Base-by-base conservation (phyloP, 345 rosid species). In the Eucalyptus decipiens region DNA sequence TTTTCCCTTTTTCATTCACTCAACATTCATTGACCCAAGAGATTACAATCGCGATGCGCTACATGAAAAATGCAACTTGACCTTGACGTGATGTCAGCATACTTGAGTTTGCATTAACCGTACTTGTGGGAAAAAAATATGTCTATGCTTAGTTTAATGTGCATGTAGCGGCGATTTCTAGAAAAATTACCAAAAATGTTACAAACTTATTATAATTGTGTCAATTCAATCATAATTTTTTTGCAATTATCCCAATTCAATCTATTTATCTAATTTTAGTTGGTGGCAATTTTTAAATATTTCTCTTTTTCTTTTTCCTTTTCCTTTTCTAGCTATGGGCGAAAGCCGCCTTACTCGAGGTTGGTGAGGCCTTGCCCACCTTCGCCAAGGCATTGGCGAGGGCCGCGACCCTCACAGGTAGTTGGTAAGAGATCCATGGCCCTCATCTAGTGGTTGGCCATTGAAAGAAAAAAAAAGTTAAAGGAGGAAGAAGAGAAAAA, bases 211-310 rank as follows among this genome's bases (percentile, higher is more conserved):
- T 52, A 21, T 3, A 8, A 21, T 52, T 52, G 5, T 3, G 2
- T 52, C 26, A 21, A 52, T 52, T 52, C 58, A 8, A 52, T 8
- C 0, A 0, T 52, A 52, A 21, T 8, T 21, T 0, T 19, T 52
- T 52, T 52, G 2, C 5, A 52, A 8, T 52, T 52, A 7, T 8
- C 2, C 2, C 9, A 51, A 52, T 52, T 52, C 1, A 52, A 1
- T 8, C 2, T 19, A 52, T 52, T 2, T 0, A 0, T 52, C 2
- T 4, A 4, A 52, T 52, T 21, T 21, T 19, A 8, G 4, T 11
- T 2, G 1, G 11, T 52, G 58, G 5, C 2, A 52, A 52, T 4
- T 52, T 52, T 52, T 52, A 21, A 52, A 21, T 3, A 52, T 3
- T 21, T 52, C 19, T 5, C 0, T 21, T 52, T 52, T 52, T 52